Base-by-base conservation (phyloP, 345 rosid genomes). In the Murraya paniculata region DNA sequence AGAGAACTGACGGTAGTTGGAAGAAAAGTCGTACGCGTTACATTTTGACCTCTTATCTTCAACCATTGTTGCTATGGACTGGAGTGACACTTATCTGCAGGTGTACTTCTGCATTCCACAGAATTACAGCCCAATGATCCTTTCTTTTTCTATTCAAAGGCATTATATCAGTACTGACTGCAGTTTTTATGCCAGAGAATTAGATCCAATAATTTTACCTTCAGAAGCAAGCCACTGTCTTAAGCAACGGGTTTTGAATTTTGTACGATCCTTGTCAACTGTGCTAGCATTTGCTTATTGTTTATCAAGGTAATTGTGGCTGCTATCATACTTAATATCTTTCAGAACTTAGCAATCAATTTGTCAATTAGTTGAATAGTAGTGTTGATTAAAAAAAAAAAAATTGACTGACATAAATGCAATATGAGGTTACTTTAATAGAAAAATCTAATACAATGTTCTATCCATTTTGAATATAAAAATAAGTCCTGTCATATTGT, bases 11-110 rank as follows among this genome's bases (percentile, higher is more conserved):
- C 71, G 83, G 76, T 78, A 95, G 80, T 81, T 90, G 94, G 90
- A 90, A 90, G 74, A 93, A 87, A 84, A 90, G 89, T 81, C 83
- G 74, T 70, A 78, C 91, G 1, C 84, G 85, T 71, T 87, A 88
- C 69, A 79, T 92, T 53, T 74, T 86, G 82, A 87, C 81, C 60
- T 92, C 98, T 45, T 95, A 93, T 86, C 55, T 95, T 81, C 95
- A 89, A 81, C 99, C 98, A n/a, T 82, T 92, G 88, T 83, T 93
- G 81, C 86, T 95, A 74, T 95, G 98, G 95, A 86, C 89, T 38
- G 96, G 97, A 74, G 92, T 91, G 31, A 82, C 83, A 66, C 97
- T 93, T 25, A 78, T 91, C 80, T 93, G 99, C 99, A 86, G 98
- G 99, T 95, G 69, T 24, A 24, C 50, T 68, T 66, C 75, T 31